Evolutionary conservation across 2,329 filamentous ascomycete species (phyloP).

Genomic region (Neofusicoccum umdonicola): DNA sequence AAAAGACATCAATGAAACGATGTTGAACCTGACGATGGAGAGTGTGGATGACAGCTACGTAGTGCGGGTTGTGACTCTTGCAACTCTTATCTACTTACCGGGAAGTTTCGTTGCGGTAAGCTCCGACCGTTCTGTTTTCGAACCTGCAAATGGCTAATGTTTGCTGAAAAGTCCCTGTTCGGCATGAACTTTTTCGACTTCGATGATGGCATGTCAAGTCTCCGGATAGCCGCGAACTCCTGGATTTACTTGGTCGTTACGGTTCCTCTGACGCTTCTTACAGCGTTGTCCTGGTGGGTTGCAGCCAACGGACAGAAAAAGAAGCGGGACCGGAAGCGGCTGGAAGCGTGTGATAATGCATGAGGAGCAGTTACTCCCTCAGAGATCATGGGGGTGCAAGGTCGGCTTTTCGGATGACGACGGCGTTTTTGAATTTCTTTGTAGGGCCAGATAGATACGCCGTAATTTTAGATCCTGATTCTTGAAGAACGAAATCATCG

Average conservation of each 20-base stretch:
- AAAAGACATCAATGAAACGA: neutral
- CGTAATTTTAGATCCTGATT: neutral
- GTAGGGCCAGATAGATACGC: neutral
- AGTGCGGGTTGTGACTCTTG: slow-evolving; percentile 1
- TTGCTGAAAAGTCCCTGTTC: neutral
- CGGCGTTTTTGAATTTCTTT: neutral
- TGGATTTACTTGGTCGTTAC: slow-evolving; percentile 1
- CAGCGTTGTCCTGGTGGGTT: neutral
- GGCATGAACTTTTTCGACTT: slow-evolving; percentile 11
- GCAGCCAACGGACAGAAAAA: neutral
- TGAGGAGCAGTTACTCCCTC: neutral
- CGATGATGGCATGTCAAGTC: neutral
- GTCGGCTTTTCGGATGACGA: neutral
- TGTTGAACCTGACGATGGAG: neutral
- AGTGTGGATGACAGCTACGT: slow-evolving; percentile 8
- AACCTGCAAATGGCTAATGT: neutral
- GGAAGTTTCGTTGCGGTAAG: slow-evolving; percentile 6
- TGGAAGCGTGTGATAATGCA: neutral
- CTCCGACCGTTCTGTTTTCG: neutral
- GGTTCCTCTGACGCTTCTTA: neutral
- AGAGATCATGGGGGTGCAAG: neutral
- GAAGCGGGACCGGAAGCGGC: neutral
- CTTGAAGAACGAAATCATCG: neutral
- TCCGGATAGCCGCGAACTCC: neutral
- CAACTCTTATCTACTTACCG: neutral